These are phyloP conservation scores for Allantophomopsis lycopodina DNA, from an alignment of 2,329 filamentous ascomycete genomes.

Conservation along the genomic window DNA sequence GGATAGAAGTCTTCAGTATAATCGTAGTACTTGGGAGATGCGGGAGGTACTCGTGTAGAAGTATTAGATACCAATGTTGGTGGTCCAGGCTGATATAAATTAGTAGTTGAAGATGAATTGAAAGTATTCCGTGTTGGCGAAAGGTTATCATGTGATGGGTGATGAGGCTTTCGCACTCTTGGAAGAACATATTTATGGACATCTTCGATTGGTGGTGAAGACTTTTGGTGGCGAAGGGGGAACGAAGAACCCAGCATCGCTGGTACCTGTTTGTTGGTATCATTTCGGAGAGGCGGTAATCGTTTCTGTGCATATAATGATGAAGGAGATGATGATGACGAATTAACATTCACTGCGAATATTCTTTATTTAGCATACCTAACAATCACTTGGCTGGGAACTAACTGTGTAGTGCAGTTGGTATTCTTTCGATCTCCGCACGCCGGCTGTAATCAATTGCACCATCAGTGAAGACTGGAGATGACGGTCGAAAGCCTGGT, in stretches of 20 bases:
- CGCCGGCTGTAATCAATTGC: constrained; percentile 16
- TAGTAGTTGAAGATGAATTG: constrained; percentile 16
- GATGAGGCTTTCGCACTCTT: no score
- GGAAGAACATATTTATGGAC: no score
- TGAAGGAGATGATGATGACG: constrained; percentile 14
- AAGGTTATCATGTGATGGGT: constrained; percentile 10
- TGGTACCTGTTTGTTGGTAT: not conserved
- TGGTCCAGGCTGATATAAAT: constrained; percentile 7
- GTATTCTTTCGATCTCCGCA: constrained; percentile 16
- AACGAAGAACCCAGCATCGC: not conserved
- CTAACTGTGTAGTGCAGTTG: constrained; percentile 8
- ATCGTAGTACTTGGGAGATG: constrained; percentile 19
- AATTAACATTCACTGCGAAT: not conserved
- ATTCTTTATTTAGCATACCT: no score
- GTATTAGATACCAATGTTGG: constrained; percentile 13
- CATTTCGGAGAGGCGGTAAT: constrained; percentile 4
- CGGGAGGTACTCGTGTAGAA: constrained; percentile 10
- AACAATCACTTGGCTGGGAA: no score
- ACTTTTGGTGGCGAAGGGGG: not conserved
- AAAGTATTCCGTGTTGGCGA: constrained; percentile 16
- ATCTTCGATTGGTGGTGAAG: constrained; percentile 3
- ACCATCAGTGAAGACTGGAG: constrained; percentile 18
- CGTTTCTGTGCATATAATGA: constrained; percentile 16
- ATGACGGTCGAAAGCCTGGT: constrained; percentile 26
- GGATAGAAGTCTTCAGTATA: constrained; percentile 20